phyloP scores from a whole-genome alignment of 805 yeast species.

The Cyberlindnera subsufficiens region DNA sequence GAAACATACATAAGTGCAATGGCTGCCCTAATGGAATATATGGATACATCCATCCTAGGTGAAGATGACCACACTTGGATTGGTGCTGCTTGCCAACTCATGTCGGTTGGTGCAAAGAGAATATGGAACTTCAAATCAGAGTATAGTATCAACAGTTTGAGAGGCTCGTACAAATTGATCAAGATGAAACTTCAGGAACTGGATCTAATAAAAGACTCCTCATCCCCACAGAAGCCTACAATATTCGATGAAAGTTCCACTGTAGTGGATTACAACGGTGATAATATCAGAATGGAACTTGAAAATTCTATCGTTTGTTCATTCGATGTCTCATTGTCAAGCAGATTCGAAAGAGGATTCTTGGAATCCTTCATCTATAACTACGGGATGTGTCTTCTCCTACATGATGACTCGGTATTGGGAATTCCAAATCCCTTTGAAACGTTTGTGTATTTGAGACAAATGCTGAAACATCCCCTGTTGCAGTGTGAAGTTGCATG shows the following conservation, averaged over 20 bases:
- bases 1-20: slow-evolving; percentile 23
- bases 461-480: slow-evolving; percentile 28
- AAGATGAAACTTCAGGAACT: slow-evolving; percentile 4
- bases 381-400: slow-evolving; percentile 34
- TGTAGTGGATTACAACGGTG: slow-evolving; percentile 17
- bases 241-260: not conserved
- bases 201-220: not conserved
- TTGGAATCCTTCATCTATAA: slow-evolving; percentile 39
- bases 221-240: not conserved
- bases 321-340: slow-evolving; percentile 1
- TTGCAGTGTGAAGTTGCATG: slow-evolving; percentile 30
- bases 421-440: slow-evolving; percentile 38
- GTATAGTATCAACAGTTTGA: slow-evolving; percentile 23
- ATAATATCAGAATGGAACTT: slow-evolving; percentile 15
- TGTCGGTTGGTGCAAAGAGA: slow-evolving; percentile 34
- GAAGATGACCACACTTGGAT: slow-evolving; percentile 30
- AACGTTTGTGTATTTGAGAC: slow-evolving; percentile 28
- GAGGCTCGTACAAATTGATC: slow-evolving; percentile 31
- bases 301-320: slow-evolving; percentile 7
- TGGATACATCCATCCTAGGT: not conserved
- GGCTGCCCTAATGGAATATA: slow-evolving; percentile 7
- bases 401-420: slow-evolving; percentile 25
- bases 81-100: slow-evolving; percentile 31
- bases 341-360: slow-evolving; percentile 27
- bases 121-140: slow-evolving; percentile 17